Evolutionary conservation across 805 yeast species (phyloP).

Genomic region (Tanozyma kutaoensis): DNA sequence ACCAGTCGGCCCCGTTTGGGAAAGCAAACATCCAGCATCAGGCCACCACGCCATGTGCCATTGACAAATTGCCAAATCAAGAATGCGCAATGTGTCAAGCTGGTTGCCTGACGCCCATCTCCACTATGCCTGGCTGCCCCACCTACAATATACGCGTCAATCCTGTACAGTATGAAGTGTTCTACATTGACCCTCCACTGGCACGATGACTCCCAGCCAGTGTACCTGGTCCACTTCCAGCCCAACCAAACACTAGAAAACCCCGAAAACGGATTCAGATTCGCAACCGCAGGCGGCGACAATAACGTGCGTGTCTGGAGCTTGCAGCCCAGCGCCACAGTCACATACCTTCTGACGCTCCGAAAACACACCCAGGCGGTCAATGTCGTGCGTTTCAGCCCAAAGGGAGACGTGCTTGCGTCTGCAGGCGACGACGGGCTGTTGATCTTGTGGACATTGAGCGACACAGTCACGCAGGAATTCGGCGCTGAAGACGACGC

Average conservation of each 20-base stretch:
- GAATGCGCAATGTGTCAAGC: too few species aligned
- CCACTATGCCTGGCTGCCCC: too few species aligned
- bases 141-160: too few species aligned
- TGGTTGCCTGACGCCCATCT: too few species aligned
- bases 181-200: slow-evolving; percentile 58
- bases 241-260: slow-evolving; percentile 19
- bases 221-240: slow-evolving; percentile 56
- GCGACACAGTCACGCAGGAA: slow-evolving; percentile 41
- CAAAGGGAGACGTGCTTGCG: slow-evolving; percentile 59
- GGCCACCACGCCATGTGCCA: too few species aligned
- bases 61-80: too few species aligned
- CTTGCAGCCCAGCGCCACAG: slow-evolving; percentile 12
- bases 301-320: slow-evolving; percentile 63
- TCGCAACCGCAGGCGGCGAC: slow-evolving; percentile 93
- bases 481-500: slow-evolving; percentile 47
- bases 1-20: too few species aligned
- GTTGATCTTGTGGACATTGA: slow-evolving; percentile 63
- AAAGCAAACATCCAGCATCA: too few species aligned
- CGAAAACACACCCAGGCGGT: slow-evolving; percentile 91
- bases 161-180: too few species aligned
- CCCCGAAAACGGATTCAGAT: slow-evolving; percentile 16
- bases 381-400: slow-evolving; percentile 74
- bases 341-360: slow-evolving; percentile 70
- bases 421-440: slow-evolving; percentile 95
- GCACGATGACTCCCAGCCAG: slow-evolving; percentile 68